Percentiles rank a stretch among this genome's conserved stretches.
Conservation (phyloP, 2,329 filamentous ascomycete species). For the Penicillium janthinellum region DNA sequence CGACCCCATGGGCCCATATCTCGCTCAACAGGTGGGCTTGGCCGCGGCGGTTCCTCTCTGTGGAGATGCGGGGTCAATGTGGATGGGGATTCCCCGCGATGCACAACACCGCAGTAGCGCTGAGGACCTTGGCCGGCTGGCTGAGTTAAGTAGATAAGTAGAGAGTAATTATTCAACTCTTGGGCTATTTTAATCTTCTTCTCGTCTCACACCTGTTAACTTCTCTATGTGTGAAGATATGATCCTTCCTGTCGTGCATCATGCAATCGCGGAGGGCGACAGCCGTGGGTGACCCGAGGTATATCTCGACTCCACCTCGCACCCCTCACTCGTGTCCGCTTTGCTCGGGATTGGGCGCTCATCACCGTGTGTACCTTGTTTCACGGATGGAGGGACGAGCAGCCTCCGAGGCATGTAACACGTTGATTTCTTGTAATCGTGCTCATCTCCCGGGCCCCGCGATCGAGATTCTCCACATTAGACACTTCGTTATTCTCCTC, state of each 20-base stretch:
- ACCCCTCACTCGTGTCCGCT: slow-evolving; percentile 12
- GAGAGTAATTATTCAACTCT: background rate
- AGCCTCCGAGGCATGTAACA: background rate
- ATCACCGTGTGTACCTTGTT: background rate
- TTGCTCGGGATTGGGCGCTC: background rate
- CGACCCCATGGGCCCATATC: background rate
- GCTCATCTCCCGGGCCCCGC: slow-evolving; percentile 11
- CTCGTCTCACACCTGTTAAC: background rate
- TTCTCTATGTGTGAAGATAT: background rate
- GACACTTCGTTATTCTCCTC: background rate
- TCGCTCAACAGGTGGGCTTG: background rate
- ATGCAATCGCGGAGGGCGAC: background rate
- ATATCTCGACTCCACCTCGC: slow-evolving; percentile 13
- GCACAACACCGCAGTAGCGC: background rate
- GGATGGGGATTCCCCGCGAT: background rate
- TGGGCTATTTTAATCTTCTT: no score
- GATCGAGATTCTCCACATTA: background rate
- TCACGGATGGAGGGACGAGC: background rate
- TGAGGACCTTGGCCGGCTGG: slow-evolving; percentile 10
- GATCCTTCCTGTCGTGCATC: background rate
- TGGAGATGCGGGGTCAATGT: slow-evolving; percentile 9
- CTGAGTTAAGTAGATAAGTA: background rate
- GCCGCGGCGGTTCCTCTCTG: background rate
- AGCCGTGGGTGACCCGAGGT: slow-evolving; percentile 12
- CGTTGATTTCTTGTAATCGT: background rate